phyloP scores from a whole-genome alignment of 495 filamentous ascomycete genomes.

The Penicillium psychrofluorescens region DNA sequence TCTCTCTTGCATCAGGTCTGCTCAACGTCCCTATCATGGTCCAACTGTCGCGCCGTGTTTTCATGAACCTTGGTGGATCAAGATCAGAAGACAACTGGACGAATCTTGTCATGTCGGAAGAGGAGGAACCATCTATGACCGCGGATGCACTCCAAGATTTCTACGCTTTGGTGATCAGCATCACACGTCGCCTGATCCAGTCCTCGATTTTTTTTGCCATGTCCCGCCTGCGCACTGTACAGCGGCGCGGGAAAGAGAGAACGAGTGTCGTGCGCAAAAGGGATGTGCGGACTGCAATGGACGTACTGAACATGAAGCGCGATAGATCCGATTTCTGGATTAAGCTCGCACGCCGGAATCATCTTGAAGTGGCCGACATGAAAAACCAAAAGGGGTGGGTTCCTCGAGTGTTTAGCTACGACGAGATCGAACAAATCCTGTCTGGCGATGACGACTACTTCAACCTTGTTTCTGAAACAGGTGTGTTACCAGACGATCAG shows the following conservation, averaged over 20 bases:
- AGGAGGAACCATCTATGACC: slow-evolving; percentile 56
- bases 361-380: slow-evolving; percentile 47
- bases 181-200: slow-evolving; percentile 64
- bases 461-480: not conserved
- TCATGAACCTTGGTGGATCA: slow-evolving; percentile 65
- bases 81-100: slow-evolving; percentile 59
- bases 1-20: slow-evolving; percentile 46
- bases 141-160: slow-evolving; percentile 67
- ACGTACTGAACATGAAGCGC: slow-evolving; percentile 37
- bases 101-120: slow-evolving; percentile 29
- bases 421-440: slow-evolving; percentile 49
- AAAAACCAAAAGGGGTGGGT: slow-evolving; percentile 21
- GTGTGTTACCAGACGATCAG: not conserved
- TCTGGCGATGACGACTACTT: slow-evolving; percentile 13
- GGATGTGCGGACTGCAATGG: slow-evolving; percentile 62
- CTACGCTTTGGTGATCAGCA: slow-evolving; percentile 54
- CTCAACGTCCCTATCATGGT: slow-evolving; percentile 57
- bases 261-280: slow-evolving; percentile 36
- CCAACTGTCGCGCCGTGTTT: slow-evolving; percentile 54
- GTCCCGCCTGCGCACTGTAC: slow-evolving; percentile 43
- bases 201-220: slow-evolving; percentile 59
- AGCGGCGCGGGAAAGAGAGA: slow-evolving; percentile 22
- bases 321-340: slow-evolving; percentile 48
- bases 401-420: slow-evolving; percentile 24
- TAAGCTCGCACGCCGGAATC: slow-evolving; percentile 49